These are phyloP conservation scores for Arthrinium phaeospermum DNA, from an alignment of 2,329 filamentous ascomycete species.

Conservation along the genomic window DNA sequence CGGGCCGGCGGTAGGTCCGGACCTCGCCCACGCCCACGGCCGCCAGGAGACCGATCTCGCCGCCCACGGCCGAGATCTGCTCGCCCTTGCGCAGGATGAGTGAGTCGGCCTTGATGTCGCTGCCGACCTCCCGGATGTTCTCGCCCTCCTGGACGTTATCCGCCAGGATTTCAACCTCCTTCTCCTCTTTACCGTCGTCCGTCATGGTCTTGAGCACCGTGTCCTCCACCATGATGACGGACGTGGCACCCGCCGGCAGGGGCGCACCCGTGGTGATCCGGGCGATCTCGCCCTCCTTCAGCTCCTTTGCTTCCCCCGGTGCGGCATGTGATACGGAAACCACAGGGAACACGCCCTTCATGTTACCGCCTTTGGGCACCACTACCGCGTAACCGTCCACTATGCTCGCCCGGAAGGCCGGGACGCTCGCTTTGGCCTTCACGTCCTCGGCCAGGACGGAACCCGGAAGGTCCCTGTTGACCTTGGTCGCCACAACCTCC, in stretches of 20 bases:
- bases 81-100: constrained; percentile 78
- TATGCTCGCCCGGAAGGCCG: constrained; percentile 93
- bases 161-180: constrained; percentile 84
- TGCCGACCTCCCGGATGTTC: constrained; percentile 90
- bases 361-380: constrained; percentile 63
- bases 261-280: constrained; percentile 95
- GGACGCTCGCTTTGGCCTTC: constrained; percentile 79
- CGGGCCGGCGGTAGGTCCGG: constrained; percentile 74
- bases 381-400: constrained; percentile 95
- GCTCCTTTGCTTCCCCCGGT: constrained; percentile 66
- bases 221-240: constrained; percentile 97
- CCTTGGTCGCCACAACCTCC: constrained; percentile 59
- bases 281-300: constrained; percentile 78
- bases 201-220: constrained; percentile 78
- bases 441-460: constrained; percentile 85
- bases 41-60: constrained; percentile 88
- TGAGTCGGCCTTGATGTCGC: constrained; percentile 75
- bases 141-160: constrained; percentile 77
- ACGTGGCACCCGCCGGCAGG: constrained; percentile 83
- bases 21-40: constrained; percentile 79
- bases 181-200: constrained; percentile 82
- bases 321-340: constrained; percentile 86
- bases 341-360: constrained; percentile 85
- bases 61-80: constrained; percentile 83
- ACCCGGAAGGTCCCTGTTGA: constrained; percentile 72